phyloP scores from a whole-genome alignment of 768 basidiomycete species.

The Pulveroboletus sp. region DNA sequence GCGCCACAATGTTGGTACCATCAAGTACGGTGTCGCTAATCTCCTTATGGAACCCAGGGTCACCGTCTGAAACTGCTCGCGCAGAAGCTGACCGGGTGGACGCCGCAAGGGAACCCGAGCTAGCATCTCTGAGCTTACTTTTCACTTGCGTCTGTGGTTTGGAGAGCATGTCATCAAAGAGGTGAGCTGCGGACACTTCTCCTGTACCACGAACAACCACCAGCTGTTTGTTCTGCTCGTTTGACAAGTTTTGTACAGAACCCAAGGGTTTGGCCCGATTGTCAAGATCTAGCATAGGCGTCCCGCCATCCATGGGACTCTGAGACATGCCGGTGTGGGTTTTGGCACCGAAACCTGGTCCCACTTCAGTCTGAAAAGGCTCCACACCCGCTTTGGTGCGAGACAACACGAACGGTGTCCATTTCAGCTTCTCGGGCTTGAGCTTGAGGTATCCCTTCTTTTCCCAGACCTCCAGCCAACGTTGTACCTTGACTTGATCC shows the following conservation, averaged over 20 bases:
- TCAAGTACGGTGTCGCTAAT: constrained; percentile 7
- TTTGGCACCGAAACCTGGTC: constrained; percentile 11
- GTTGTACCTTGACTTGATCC: constrained; percentile 61
- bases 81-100: constrained; percentile 20
- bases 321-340: constrained; percentile 8
- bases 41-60: constrained; percentile 6
- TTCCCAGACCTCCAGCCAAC: constrained; percentile 66
- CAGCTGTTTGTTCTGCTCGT: constrained; percentile 15
- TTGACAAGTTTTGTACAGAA: constrained; percentile 9
- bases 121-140: constrained; percentile 11
- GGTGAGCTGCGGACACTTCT: constrained; percentile 25
- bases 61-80: constrained; percentile 12
- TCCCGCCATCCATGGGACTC: constrained; percentile 20
- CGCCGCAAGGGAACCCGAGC: constrained; percentile 12
- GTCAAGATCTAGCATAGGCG: constrained; percentile 17
- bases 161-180: constrained; percentile 29
- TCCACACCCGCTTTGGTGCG: constrained; percentile 34
- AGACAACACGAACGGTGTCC: constrained; percentile 86
- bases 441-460: constrained; percentile 72
- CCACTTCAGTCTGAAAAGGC: constrained; percentile 19
- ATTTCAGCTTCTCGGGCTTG: constrained; percentile 82
- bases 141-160: constrained; percentile 21
- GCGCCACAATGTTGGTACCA: not conserved
- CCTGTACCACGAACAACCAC: not conserved
- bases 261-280: constrained; percentile 15